These are phyloP conservation scores for Pichia sp. DNA, from an alignment of 1,139 yeast genomes.

Conservation along the genomic window DNA sequence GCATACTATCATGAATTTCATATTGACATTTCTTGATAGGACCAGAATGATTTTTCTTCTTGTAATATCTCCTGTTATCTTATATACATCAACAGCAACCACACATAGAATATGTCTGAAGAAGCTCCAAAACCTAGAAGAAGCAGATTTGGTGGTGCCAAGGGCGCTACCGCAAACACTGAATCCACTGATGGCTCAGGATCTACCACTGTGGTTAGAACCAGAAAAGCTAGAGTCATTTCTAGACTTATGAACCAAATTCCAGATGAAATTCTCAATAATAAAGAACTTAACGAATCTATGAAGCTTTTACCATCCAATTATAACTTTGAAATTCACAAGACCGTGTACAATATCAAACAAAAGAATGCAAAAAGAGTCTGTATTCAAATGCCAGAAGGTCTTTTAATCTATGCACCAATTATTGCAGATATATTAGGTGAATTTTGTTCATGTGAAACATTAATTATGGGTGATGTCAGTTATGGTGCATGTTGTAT, in stretches of 20 bases:
- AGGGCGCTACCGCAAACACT: not conserved
- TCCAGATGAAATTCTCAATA: conserved; percentile 82
- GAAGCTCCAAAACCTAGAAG: conserved; percentile 12
- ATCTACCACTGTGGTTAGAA: conserved; percentile 27
- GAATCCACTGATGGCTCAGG: not conserved
- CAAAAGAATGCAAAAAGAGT: conserved; percentile 74
- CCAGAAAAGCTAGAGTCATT: conserved; percentile 37
- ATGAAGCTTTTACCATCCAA: conserved; percentile 80
- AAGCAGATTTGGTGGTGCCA: conserved; percentile 28
- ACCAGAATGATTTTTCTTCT: no score
- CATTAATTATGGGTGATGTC: conserved; percentile 97
- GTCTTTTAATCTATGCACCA: conserved; percentile 81
- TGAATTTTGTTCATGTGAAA: conserved; percentile 85
- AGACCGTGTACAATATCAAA: conserved; percentile 89
- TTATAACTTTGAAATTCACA: conserved; percentile 94
- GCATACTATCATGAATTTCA: conserved; percentile 1
- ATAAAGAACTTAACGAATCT: conserved; percentile 78
- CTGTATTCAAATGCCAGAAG: conserved; percentile 98
- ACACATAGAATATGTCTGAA: conserved; percentile 8
- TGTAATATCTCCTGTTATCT: no score
- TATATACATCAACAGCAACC: no score
- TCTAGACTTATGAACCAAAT: conserved; percentile 79
- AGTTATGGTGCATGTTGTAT: conserved; percentile 99
- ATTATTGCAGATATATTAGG: conserved; percentile 87
- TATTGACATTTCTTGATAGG: no score